Percentiles rank a stretch among this genome's conserved stretches.
Evolutionary conservation across 2,329 filamentous ascomycete genomes (phyloP).

Genomic region (Ramularia endophylla): DNA sequence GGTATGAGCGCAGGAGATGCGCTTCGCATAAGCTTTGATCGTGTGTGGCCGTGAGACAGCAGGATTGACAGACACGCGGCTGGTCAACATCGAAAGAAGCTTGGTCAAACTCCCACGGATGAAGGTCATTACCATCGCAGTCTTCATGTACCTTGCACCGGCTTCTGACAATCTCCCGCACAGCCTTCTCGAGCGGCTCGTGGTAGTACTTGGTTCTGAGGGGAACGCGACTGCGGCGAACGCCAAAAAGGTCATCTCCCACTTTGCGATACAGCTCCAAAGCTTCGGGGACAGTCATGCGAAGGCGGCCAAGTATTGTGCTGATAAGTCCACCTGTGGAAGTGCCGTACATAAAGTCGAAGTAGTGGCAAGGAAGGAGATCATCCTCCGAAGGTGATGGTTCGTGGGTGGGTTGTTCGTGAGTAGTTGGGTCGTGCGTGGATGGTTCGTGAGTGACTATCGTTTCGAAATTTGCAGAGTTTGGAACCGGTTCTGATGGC

Average conservation of each 20-base stretch:
- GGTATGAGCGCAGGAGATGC: constrained; percentile 44
- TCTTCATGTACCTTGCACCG: constrained; percentile 39
- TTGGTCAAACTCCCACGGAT: constrained; percentile 35
- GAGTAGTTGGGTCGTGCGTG: constrained; percentile 17
- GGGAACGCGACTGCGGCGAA: constrained; percentile 38
- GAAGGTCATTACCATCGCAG: constrained; percentile 41
- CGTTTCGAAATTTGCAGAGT: no score
- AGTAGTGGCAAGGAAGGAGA: constrained; percentile 47
- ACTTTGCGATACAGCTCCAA: constrained; percentile 43
- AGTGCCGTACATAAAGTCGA: constrained; percentile 50
- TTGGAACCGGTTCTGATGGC: no score
- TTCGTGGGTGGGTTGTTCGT: constrained; percentile 31
- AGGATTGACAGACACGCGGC: constrained; percentile 33
- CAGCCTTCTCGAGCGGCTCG: constrained; percentile 43
- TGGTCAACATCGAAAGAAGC: constrained; percentile 27
- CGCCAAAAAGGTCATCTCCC: constrained; percentile 44
- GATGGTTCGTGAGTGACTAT: constrained; percentile 16
- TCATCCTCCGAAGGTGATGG: constrained; percentile 27
- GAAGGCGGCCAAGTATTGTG: constrained; percentile 44
- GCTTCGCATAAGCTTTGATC: constrained; percentile 43
- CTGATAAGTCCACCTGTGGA: constrained; percentile 48
- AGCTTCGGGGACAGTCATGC: constrained; percentile 45
- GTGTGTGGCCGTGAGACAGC: constrained; percentile 46
- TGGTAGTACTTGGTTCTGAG: constrained; percentile 46
- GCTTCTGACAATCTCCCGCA: constrained; percentile 39